phyloP scores from a whole-genome alignment of 805 yeast species.

The Candida oleophila region DNA sequence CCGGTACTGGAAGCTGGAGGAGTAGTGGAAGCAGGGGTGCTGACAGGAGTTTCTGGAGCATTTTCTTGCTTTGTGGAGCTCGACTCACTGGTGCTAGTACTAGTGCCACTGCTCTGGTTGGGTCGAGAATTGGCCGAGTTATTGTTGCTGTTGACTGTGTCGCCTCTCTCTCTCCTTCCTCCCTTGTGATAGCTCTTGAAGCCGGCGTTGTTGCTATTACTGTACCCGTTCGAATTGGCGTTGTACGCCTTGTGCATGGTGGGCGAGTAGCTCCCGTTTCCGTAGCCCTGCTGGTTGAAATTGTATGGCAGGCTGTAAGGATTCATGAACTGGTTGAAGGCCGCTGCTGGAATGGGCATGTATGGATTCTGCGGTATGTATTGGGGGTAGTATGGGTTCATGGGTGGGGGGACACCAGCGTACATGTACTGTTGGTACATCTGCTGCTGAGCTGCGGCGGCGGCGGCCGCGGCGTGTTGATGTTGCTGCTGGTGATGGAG shows the following conservation, averaged over 20 bases:
- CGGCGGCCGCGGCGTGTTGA: slow-evolving; percentile 3
- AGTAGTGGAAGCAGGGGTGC: slow-evolving; percentile 1
- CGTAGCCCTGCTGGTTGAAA: not conserved
- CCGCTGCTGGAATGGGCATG: slow-evolving; percentile 3
- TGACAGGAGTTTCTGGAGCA: not conserved
- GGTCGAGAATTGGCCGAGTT: not conserved
- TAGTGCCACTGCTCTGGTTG: not conserved
- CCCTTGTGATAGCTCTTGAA: slow-evolving; percentile 4
- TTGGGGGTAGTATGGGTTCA: slow-evolving; percentile 6
- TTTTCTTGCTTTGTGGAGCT: not conserved
- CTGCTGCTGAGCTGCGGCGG: slow-evolving; percentile 4
- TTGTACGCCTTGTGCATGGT: not conserved
- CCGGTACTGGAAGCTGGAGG: slow-evolving; percentile 1
- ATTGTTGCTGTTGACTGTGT: not conserved
- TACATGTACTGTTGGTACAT: slow-evolving; percentile 7
- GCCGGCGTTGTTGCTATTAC: not conserved
- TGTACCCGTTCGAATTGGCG: not conserved
- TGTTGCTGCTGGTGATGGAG: slow-evolving; percentile 4
- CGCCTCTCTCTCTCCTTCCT: not conserved
- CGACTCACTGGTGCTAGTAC: not conserved
- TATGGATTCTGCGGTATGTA: slow-evolving; percentile 5
- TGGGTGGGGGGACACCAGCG: slow-evolving; percentile 5
- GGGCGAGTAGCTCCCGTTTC: not conserved
- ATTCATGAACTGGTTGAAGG: slow-evolving; percentile 4
- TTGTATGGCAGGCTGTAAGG: slow-evolving; percentile 1